phyloP scores from a whole-genome alignment of 1,284 basidiomycete species.

The Ceratobasidium sp. region DNA sequence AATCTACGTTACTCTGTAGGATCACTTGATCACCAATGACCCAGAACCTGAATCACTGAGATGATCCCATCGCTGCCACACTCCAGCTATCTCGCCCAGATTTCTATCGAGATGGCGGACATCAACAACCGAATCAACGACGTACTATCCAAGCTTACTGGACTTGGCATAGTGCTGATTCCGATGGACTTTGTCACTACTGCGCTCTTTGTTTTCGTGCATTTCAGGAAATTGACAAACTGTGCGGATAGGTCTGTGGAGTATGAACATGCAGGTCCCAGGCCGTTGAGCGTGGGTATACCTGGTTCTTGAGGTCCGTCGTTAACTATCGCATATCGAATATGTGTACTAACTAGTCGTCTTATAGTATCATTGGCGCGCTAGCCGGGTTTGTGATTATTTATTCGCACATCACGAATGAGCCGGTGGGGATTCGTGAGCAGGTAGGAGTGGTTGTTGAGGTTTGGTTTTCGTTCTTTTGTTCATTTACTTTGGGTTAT shows the following conservation, averaged over 20 bases:
- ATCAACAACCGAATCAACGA: conserved; percentile 99
- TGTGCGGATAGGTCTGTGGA: not conserved
- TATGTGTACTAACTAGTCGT: not conserved
- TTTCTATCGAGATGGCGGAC: conserved; percentile 99
- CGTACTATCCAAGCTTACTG: conserved; percentile 98
- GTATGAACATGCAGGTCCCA: too few species aligned
- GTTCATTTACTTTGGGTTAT: too few species aligned
- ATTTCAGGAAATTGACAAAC: not conserved
- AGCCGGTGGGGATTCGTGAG: conserved; percentile 66
- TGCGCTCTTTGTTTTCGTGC: conserved; percentile 58
- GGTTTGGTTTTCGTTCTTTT: too few species aligned
- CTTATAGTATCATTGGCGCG: not conserved
- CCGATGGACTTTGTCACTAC: conserved; percentile 97
- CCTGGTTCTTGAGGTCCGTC: too few species aligned
- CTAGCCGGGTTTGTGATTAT: too few species aligned
- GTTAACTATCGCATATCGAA: too few species aligned
- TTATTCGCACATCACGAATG: too few species aligned
- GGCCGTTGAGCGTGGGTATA: too few species aligned
- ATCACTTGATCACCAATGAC: conserved; percentile 98
- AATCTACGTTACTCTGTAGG: conserved; percentile 63
- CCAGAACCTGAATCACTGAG: conserved; percentile 98
- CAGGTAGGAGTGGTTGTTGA: too few species aligned
- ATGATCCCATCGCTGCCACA: conserved; percentile 99
- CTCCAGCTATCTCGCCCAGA: conserved; percentile 99
- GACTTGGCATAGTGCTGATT: conserved; percentile 96